These are phyloP conservation scores for Schizonepeta tenuifolia DNA, from an alignment of 257 asterid genomes.

Conservation along the genomic window DNA sequence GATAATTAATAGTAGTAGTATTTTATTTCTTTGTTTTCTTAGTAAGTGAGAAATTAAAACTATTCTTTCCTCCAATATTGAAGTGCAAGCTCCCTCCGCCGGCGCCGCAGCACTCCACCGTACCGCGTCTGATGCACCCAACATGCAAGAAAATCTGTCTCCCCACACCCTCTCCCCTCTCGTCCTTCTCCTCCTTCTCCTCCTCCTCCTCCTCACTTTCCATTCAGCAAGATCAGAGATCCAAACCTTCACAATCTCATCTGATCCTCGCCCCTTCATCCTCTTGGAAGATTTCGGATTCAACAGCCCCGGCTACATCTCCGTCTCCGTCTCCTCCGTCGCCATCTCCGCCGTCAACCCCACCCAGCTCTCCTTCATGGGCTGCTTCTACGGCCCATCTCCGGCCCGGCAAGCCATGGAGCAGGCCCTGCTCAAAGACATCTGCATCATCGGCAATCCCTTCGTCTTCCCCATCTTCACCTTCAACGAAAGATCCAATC, in stretches of 20 bases:
- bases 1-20: no score
- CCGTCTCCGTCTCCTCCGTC: slow-evolving; percentile 36
- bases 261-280: slow-evolving; percentile 44
- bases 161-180: background rate
- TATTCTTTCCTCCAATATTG: no score
- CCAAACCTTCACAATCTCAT: slow-evolving; percentile 28
- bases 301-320: slow-evolving; percentile 39
- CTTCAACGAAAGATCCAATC: slow-evolving; percentile 26
- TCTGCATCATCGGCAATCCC: slow-evolving; percentile 47
- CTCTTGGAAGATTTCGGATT: slow-evolving; percentile 46
- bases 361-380: slow-evolving; percentile 38
- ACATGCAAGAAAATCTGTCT: slow-evolving; percentile 23
- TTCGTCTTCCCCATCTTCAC: slow-evolving; percentile 46
- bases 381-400: slow-evolving; percentile 45
- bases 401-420: slow-evolving; percentile 41
- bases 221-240: slow-evolving; percentile 32
- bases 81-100: no score
- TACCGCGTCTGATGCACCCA: slow-evolving; percentile 29
- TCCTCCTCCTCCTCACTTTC: slow-evolving; percentile 15
- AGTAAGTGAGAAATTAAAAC: no score
- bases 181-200: background rate
- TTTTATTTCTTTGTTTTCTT: no score
- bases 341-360: slow-evolving; percentile 25
- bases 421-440: slow-evolving; percentile 27
- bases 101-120: no score